phyloP scores from a whole-genome alignment of 352 stramenopile species.

The Lagenidium giganteum region DNA sequence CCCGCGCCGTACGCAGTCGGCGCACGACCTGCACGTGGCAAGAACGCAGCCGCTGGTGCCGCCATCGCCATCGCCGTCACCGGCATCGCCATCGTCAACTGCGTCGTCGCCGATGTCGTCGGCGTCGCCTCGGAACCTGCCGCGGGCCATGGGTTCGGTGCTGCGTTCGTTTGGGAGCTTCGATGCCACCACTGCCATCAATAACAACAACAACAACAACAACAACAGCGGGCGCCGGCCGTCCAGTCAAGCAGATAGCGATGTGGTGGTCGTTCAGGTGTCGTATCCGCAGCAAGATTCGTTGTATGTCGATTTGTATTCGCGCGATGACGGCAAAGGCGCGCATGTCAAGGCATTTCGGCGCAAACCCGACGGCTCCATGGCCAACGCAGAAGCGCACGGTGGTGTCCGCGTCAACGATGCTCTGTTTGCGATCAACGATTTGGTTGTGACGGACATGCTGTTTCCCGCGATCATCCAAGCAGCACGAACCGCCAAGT shows the following conservation, averaged over 20 bases:
- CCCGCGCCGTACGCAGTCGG: conserved; percentile 50
- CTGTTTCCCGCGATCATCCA: conserved; percentile 66
- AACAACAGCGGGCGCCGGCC: conserved; percentile 18
- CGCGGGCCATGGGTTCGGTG: conserved; percentile 3
- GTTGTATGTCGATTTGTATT: conserved; percentile 75
- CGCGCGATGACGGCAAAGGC: conserved; percentile 52
- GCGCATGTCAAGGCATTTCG: conserved; percentile 75
- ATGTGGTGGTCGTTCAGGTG: conserved; percentile 30
- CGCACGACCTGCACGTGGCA: conserved; percentile 23
- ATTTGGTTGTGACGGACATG: conserved; percentile 43
- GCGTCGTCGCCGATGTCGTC: conserved; percentile 20
- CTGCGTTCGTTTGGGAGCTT: not conserved
- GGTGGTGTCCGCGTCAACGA: conserved; percentile 55
- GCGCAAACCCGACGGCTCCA: conserved; percentile 39
- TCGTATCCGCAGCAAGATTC: conserved; percentile 42
- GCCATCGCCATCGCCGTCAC: not conserved
- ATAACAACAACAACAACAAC: conserved; percentile 28
- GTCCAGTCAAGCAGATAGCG: conserved; percentile 15
- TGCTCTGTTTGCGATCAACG: conserved; percentile 68
- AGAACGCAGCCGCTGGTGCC: not conserved
- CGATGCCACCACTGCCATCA: conserved; percentile 27
- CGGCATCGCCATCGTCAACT: conserved; percentile 1
- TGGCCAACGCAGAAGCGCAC: conserved; percentile 50
- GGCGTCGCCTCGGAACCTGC: conserved; percentile 10
- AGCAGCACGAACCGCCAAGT: conserved; percentile 47